Evolutionary conservation across 192 early-diverging fungal genomes (phyloP).

Genomic region (Podila verticillata): DNA sequence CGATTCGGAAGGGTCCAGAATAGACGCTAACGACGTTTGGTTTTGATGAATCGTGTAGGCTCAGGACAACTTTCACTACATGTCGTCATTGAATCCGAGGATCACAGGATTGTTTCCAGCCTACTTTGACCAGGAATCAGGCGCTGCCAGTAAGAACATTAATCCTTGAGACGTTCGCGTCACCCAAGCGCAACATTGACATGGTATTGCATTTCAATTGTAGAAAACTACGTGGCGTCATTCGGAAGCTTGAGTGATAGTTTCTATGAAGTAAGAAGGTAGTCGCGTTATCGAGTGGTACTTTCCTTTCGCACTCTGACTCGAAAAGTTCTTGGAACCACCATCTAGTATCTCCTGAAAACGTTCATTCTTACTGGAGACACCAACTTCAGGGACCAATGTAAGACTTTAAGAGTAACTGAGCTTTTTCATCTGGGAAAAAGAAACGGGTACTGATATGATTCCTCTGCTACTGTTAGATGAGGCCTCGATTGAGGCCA

Average conservation of each 20-base stretch:
- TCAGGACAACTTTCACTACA: constrained; percentile 13
- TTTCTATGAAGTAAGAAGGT: constrained; percentile 25
- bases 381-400: constrained; percentile 15
- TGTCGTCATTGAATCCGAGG: constrained; percentile 16
- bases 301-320: background rate
- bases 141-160: background rate
- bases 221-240: constrained; percentile 32
- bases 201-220: no score
- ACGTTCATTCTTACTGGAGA: constrained; percentile 22
- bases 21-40: no score
- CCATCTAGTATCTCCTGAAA: constrained; percentile 28
- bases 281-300: background rate
- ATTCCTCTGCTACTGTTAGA: constrained; percentile 5
- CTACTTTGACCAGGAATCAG: constrained; percentile 21
- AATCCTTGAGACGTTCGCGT: background rate
- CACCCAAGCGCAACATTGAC: no score
- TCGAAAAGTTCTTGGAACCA: background rate
- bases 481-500: constrained; percentile 21
- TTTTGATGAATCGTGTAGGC: constrained; percentile 4
- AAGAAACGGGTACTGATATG: no score
- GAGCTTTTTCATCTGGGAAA: no score
- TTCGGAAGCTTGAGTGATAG: constrained; percentile 34
- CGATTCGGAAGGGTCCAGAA: background rate
- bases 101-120: constrained; percentile 32
- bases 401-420: background rate